Percentiles rank a stretch among this genome's conserved stretches.
Evolutionary conservation across 768 basidiomycete species (phyloP).

Genomic region (Russula sp.): DNA sequence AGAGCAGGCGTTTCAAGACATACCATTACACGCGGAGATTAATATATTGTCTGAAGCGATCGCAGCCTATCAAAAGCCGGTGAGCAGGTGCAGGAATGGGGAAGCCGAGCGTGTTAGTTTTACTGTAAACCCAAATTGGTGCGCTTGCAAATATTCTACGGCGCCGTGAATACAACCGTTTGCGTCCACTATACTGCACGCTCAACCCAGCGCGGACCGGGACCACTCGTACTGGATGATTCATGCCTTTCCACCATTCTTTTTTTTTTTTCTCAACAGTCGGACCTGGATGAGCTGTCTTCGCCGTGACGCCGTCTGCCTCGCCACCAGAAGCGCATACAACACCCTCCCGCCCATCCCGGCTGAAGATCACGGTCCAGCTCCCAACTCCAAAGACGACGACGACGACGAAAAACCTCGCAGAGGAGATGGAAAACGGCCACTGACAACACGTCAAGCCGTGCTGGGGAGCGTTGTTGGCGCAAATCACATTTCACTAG

Average conservation of each 20-base stretch:
- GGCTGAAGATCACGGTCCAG: conserved; percentile 57
- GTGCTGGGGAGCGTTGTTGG: conserved; percentile 64
- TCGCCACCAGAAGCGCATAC: conserved; percentile 20
- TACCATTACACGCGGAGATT: conserved; percentile 85
- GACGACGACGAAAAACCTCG: conserved; percentile 29
- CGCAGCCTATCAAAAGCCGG: conserved; percentile 50
- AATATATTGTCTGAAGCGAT: conserved; percentile 82
- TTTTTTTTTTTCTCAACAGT: conserved; percentile 14
- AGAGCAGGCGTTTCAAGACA: conserved; percentile 60
- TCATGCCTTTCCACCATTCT: background rate
- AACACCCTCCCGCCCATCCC: conserved; percentile 29
- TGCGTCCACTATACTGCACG: conserved; percentile 73
- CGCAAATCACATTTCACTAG: conserved; percentile 58
- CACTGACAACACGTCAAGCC: conserved; percentile 50
- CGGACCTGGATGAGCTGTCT: conserved; percentile 19
- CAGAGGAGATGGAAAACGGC: conserved; percentile 24
- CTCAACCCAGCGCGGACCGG: conserved; percentile 55
- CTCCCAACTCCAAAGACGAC: conserved; percentile 37
- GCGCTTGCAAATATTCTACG: conserved; percentile 88
- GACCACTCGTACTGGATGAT: background rate
- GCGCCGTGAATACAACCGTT: conserved; percentile 75
- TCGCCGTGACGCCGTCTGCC: conserved; percentile 21
- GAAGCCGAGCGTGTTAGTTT: conserved; percentile 56
- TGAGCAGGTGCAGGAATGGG: background rate
- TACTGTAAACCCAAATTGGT: too few relatives aligned